A percentile compares a stretch with the other conserved stretches of the same genome.
These are phyloP conservation scores for Curvularia sp. DNA, from an alignment of 2,329 filamentous ascomycete species.

Conservation along the genomic window DNA sequence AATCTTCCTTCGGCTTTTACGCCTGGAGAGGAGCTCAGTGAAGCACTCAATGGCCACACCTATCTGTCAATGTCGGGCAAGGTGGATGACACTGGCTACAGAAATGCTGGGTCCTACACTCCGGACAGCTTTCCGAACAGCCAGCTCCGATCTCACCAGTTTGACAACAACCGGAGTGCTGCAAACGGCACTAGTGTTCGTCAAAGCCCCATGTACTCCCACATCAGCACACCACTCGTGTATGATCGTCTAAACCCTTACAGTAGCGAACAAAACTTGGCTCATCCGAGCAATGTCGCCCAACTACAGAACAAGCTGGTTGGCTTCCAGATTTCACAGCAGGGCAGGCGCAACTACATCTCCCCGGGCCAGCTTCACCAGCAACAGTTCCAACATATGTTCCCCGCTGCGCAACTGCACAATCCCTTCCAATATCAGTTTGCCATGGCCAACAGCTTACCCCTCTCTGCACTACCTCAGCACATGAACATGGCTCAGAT, in stretches of 20 bases:
- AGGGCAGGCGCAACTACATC: conserved; percentile 48
- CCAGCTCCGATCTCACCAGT: conserved; percentile 50
- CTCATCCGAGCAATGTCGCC: conserved; percentile 54
- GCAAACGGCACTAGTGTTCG: conserved; percentile 54
- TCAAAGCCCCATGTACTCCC: conserved; percentile 58
- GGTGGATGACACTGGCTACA: conserved; percentile 29
- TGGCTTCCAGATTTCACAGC: conserved; percentile 56
- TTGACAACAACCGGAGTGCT: conserved; percentile 53
- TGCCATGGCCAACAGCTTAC: conserved; percentile 46
- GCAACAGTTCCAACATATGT: conserved; percentile 44
- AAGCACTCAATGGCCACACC: conserved; percentile 34
- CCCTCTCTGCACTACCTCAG: conserved; percentile 44
- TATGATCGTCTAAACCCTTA: conserved; percentile 55
- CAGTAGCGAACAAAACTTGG: conserved; percentile 52
- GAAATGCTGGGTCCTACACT: conserved; percentile 42
- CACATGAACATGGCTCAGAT: conserved; percentile 48
- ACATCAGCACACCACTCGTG: conserved; percentile 54
- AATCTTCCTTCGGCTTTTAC: conserved; percentile 34
- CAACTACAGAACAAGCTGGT: conserved; percentile 60
- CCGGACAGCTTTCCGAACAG: conserved; percentile 46
- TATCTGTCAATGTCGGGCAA: conserved; percentile 34
- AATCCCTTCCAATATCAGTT: conserved; percentile 49
- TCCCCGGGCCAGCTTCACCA: conserved; percentile 44
- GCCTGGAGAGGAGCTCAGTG: conserved; percentile 32
- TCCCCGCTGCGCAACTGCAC: conserved; percentile 48